Percentiles rank a stretch among this genome's conserved stretches.
Evolutionary conservation across 2,329 filamentous ascomycete species (phyloP).

Genomic region (Hypoxylon sp.): DNA sequence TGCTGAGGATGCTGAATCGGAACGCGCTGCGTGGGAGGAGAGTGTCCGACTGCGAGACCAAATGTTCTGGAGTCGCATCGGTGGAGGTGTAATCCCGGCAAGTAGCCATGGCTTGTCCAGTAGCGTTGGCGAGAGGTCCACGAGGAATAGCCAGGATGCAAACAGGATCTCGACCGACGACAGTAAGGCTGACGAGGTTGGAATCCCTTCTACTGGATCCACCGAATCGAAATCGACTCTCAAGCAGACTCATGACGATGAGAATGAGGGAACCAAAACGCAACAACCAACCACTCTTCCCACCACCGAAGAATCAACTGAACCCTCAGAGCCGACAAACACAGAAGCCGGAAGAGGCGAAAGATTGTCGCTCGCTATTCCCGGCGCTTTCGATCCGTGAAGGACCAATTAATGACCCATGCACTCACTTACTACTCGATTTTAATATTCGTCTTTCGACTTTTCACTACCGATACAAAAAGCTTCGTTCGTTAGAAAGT

Average conservation of each 20-base stretch:
- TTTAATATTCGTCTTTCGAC: conserved; percentile 24
- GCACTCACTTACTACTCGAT: conserved; percentile 3
- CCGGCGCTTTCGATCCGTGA: conserved; percentile 46
- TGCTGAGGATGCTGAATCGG: conserved; percentile 83
- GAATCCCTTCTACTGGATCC: conserved; percentile 24
- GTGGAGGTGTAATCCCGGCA: conserved; percentile 86
- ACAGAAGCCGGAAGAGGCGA: conserved; percentile 45
- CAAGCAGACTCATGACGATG: conserved; percentile 20
- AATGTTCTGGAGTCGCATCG: conserved; percentile 97
- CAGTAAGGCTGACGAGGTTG: conserved; percentile 21
- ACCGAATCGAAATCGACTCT: conserved; percentile 26
- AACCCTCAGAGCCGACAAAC: conserved; percentile 39
- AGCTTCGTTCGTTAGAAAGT: conserved; percentile 38
- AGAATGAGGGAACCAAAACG: background rate
- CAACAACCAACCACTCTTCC: conserved; percentile 1
- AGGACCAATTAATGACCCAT: conserved; percentile 33
- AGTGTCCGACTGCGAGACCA: conserved; percentile 88
- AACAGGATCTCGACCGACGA: conserved; percentile 25
- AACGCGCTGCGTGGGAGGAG: conserved; percentile 94
- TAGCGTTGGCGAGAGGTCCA: conserved; percentile 50
- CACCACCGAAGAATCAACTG: conserved; percentile 34
- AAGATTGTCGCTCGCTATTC: conserved; percentile 55
- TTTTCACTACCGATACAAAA: conserved; percentile 25
- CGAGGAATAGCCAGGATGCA: conserved; percentile 53
- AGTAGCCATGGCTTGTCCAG: conserved; percentile 44